Base-by-base conservation (phyloP, 495 filamentous ascomycete genomes). In the Podospora anserina region DNA sequence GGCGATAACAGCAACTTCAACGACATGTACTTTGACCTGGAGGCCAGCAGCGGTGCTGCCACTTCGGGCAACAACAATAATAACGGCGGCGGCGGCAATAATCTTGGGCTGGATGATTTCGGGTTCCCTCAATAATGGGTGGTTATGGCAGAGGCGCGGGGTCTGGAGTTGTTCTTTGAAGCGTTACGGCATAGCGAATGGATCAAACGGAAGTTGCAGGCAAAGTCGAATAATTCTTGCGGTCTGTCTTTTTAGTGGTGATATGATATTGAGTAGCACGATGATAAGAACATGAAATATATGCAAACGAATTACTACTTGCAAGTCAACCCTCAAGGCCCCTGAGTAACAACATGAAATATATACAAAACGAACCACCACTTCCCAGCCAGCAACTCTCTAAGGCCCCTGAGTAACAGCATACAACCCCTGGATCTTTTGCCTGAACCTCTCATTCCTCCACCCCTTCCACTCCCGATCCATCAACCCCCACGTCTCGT, bases 401-500 rank as follows among this genome's bases (percentile, higher is more conserved):
- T 23, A 82, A 39, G 81, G 81, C 49, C 76, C 75, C 72, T 82
- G 81, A 9, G 79, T 83, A 20, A 80, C 76, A 64, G 80, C 63
- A 70, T 79, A 82, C 80, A 83, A 79, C 2, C 71, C 64, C 30
- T 70, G 73, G 64, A 83, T 65, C 73, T 78, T 74, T 2, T 59
- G 75, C 5, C 71, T 64, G 28, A 82, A 75, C 28, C 73, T 69
- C 6, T 65, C n/a, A 54, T 86, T 85, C 73, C 82, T 77, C 79
- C 82, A 78, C 20, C 67, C 78, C 11, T 44, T 74, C 83, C 82
- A 85, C 65, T 84, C 75, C 0, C 75, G 68, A 63, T 78, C 77
- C 65, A 86, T 23, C 60, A 84, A 28, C 0, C 83, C 82, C 75
- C 74, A 86, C 2, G 70, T 62, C 76, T 85, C 82, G n/a, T 85